Percentiles rank a stretch among this genome's conserved stretches.
These are phyloP conservation scores for Torulaspora quercuum DNA, from an alignment of 805 yeast genomes.

Conservation along the genomic window DNA sequence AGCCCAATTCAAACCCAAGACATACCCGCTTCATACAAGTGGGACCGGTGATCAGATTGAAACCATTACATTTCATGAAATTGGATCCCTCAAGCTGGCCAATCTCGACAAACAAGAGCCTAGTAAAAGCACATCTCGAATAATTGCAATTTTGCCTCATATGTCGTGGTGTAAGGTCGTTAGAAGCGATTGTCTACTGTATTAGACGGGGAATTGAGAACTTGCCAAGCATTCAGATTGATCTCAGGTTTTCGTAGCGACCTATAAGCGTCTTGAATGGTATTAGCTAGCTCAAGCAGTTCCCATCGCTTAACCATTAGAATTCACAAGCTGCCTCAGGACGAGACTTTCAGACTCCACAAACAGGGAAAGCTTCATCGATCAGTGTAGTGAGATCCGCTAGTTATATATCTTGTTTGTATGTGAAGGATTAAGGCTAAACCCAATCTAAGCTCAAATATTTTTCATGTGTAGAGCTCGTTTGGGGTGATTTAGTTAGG, in stretches of 20 bases:
- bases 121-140: background rate
- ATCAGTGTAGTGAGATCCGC: background rate
- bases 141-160: conserved; percentile 7
- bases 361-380: conserved; percentile 1
- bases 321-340: background rate
- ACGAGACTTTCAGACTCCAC: background rate
- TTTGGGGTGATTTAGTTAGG: background rate
- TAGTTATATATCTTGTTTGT: too few relatives aligned
- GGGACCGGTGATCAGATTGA: too few relatives aligned
- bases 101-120: background rate
- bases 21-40: background rate
- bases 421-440: too few relatives aligned
- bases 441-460: too few relatives aligned
- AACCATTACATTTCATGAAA: background rate
- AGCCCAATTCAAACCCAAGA: conserved; percentile 16
- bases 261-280: conserved; percentile 10
- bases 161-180: conserved; percentile 16
- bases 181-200: conserved; percentile 7
- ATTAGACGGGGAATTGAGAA: conserved; percentile 2
- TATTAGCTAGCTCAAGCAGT: background rate
- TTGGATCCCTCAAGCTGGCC: too few relatives aligned
- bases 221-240: background rate
- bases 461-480: too few relatives aligned
- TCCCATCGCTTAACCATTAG: conserved; percentile 8
- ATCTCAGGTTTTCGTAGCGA: conserved; percentile 12